Conservation (phyloP, 495 filamentous ascomycete species). For the Podospora comata region DNA sequence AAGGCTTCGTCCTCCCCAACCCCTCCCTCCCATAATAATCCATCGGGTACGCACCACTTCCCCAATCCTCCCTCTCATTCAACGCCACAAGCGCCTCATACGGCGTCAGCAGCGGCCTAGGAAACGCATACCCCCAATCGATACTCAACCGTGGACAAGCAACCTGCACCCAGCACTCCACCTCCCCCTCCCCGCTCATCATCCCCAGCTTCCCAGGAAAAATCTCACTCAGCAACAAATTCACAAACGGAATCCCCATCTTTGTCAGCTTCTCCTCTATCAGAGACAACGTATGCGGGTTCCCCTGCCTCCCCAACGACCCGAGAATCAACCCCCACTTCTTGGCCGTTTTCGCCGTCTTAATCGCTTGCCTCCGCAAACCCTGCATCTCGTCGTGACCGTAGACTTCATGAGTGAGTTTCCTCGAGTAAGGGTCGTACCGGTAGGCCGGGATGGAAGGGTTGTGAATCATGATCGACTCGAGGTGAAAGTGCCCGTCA, state of each 20-base stretch:
- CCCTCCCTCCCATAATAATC: slow-evolving; percentile 96
- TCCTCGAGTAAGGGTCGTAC: slow-evolving; percentile 94
- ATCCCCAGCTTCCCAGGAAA: slow-evolving; percentile 91
- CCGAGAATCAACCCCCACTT: slow-evolving; percentile 97
- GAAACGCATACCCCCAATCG: slow-evolving; percentile 98
- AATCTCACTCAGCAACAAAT: slow-evolving; percentile 85
- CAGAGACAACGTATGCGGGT: slow-evolving; percentile 83
- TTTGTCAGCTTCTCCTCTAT: slow-evolving; percentile 72
- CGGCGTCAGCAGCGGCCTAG: slow-evolving; percentile 81
- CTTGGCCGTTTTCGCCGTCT: slow-evolving; percentile 64
- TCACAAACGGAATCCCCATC: slow-evolving; percentile 71
- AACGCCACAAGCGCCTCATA: slow-evolving; percentile 92
- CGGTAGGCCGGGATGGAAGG: slow-evolving; percentile 84
- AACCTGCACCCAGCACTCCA: slow-evolving; percentile 97
- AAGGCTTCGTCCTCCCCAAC: slow-evolving; percentile 69
- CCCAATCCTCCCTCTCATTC: slow-evolving; percentile 73
- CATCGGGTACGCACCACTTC: slow-evolving; percentile 86
- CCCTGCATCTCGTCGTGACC: slow-evolving; percentile 85
- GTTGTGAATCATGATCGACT: slow-evolving; percentile 98
- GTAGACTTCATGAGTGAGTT: slow-evolving; percentile 85
- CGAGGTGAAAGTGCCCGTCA: slow-evolving; percentile 94
- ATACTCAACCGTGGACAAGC: slow-evolving; percentile 93
- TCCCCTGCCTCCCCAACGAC: slow-evolving; percentile 88
- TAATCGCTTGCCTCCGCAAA: slow-evolving; percentile 73
- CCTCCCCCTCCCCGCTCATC: slow-evolving; percentile 90